Conservation (phyloP, 2,329 filamentous ascomycete genomes). For the Botrytis tulipae region DNA sequence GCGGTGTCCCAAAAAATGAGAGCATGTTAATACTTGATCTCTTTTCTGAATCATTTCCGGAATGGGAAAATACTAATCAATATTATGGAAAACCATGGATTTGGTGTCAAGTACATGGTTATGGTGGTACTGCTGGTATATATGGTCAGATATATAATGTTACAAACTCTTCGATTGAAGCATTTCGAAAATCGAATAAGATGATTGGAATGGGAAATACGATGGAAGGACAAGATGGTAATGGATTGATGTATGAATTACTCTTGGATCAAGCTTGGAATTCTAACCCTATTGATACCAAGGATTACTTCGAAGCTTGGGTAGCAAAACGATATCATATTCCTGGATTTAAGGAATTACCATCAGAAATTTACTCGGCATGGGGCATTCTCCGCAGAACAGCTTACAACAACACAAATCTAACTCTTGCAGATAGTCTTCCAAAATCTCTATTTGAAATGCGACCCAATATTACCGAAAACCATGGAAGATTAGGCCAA, state of each 20-base stretch:
- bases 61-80: conserved; percentile 50
- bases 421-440: neutral
- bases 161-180: conserved; percentile 47
- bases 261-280: conserved; percentile 53
- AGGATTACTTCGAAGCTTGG: conserved; percentile 48
- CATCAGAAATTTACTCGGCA: conserved; percentile 42
- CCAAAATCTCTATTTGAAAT: neutral
- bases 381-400: conserved; percentile 46
- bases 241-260: conserved; percentile 52
- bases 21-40: conserved; percentile 53
- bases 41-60: conserved; percentile 48
- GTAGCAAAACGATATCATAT: conserved; percentile 43
- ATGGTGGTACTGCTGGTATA: conserved; percentile 49
- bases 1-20: conserved; percentile 43
- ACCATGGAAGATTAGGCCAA: neutral
- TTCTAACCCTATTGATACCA: conserved; percentile 43
- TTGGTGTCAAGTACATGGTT: conserved; percentile 53
- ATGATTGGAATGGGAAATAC: conserved; percentile 50
- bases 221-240: conserved; percentile 52
- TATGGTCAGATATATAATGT: conserved; percentile 52
- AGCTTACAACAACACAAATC: conserved; percentile 3
- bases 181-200: conserved; percentile 43
- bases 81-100: conserved; percentile 55
- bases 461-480: neutral
- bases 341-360: conserved; percentile 29